Conservation (phyloP, 176 grass and related monocot genomes). For the Stipa capillata region DNA sequence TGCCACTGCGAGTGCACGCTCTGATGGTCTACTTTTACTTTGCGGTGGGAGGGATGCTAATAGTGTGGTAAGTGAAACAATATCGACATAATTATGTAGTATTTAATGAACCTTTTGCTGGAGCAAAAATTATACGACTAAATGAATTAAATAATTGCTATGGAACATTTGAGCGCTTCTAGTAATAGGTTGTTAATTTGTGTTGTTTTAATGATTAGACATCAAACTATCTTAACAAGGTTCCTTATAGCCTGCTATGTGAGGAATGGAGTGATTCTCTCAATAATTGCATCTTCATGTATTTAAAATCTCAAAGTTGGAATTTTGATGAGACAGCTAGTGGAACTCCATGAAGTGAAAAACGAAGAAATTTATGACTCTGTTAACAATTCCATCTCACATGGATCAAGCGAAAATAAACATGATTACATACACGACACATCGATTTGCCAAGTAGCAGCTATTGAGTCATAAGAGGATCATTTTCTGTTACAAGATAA, state of each 20-base stretch:
- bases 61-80: constrained; percentile 72
- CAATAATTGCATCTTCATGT: neutral
- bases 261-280: neutral
- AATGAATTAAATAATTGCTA: neutral
- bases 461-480: neutral
- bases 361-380: neutral
- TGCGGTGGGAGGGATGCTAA: constrained; percentile 97
- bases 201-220: neutral
- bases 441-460: neutral
- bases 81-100: neutral
- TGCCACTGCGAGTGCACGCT: constrained; percentile 97
- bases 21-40: constrained; percentile 96
- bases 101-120: neutral
- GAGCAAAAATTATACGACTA: neutral
- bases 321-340: neutral
- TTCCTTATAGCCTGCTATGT: neutral
- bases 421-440: no score
- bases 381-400: neutral
- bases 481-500: constrained; percentile 2
- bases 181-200: neutral
- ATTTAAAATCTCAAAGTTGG: neutral
- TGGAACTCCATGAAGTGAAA: neutral
- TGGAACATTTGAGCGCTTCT: neutral
- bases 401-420: neutral
- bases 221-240: neutral